Evolutionary conservation across 441 rosid species (phyloP).

Genomic region (Monsonia emarginata): DNA sequence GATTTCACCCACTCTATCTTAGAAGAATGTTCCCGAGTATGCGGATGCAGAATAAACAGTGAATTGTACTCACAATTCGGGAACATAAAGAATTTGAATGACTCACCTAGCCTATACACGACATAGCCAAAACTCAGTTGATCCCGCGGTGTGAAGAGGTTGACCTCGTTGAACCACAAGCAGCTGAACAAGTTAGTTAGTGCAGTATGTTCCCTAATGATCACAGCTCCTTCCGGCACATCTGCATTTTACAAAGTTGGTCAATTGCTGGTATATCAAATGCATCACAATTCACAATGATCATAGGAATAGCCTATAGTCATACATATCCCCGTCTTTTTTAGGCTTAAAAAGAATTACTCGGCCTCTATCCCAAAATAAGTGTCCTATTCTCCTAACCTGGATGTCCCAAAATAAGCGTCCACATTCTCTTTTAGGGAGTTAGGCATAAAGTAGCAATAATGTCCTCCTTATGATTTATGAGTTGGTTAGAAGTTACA

Average conservation of each 20-base stretch:
- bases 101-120: constrained; percentile 52
- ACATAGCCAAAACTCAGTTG: constrained; percentile 89
- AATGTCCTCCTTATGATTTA: no score
- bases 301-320: no score
- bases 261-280: no score
- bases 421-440: no score
- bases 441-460: no score
- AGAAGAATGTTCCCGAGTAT: constrained; percentile 88
- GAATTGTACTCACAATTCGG: constrained; percentile 91
- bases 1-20: constrained; percentile 88
- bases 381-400: no score
- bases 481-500: no score
- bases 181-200: constrained; percentile 75
- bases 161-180: constrained; percentile 92
- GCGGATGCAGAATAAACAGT: constrained; percentile 68
- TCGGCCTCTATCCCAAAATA: no score
- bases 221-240: constrained; percentile 96
- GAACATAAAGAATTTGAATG: constrained; percentile 75
- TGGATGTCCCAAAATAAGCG: neutral
- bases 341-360: no score
- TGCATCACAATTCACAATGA: no score
- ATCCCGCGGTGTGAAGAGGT: constrained; percentile 89
- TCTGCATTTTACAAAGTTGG: no score
- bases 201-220: constrained; percentile 71
- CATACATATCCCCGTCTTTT: no score